These are phyloP conservation scores for Cercospora janseana DNA, from an alignment of 2,329 filamentous ascomycete genomes.

Conservation along the genomic window DNA sequence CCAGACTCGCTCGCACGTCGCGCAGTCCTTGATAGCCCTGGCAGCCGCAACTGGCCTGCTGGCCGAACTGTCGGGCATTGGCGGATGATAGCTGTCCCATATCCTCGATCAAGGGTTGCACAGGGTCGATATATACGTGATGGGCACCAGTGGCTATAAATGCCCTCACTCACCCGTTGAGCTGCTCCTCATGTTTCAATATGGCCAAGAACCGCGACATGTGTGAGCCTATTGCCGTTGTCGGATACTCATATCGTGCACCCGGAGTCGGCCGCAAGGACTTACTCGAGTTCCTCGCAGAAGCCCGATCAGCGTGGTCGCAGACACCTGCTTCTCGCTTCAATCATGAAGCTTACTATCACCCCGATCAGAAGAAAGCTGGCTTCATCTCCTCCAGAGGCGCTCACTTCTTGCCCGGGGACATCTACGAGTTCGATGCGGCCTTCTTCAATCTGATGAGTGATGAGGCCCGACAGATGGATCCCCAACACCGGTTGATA, in stretches of 20 bases:
- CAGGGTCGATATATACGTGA: no score
- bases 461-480: conserved; percentile 9
- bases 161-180: no score
- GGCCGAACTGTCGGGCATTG: no score
- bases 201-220: not conserved
- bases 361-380: conserved; percentile 14
- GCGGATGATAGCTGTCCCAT: no score
- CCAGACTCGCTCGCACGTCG: no score
- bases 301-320: not conserved
- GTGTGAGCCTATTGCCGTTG: not conserved
- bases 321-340: conserved; percentile 26
- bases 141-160: no score
- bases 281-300: not conserved
- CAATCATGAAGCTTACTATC: conserved; percentile 24
- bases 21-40: no score
- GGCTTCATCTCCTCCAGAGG: conserved; percentile 2
- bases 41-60: no score
- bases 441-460: conserved; percentile 12
- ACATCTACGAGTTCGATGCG: conserved; percentile 12
- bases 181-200: no score
- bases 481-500: conserved; percentile 18
- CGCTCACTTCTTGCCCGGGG: conserved; percentile 10
- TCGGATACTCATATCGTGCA: conserved; percentile 4
- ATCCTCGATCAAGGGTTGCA: no score
- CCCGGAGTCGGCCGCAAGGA: not conserved